Conservation (phyloP, 2,329 filamentous ascomycete species). For the Trichoderma sp. region DNA sequence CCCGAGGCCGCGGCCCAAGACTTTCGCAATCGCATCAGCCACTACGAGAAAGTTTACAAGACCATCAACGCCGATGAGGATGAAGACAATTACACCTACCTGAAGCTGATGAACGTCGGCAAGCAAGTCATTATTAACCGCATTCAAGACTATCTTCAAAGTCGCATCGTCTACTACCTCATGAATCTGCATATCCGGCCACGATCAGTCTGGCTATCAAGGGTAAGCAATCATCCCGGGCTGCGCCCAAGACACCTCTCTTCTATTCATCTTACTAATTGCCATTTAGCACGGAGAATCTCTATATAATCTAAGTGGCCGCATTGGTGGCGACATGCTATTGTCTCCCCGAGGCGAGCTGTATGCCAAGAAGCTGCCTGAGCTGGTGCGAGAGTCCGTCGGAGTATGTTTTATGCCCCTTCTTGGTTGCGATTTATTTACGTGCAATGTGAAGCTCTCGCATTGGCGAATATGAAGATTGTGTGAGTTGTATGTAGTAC, state of each 20-base stretch:
- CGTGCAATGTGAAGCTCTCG: background rate
- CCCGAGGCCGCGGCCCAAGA: constrained; percentile 87
- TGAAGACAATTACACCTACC: constrained; percentile 84
- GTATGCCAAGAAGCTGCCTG: constrained; percentile 82
- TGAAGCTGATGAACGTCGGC: constrained; percentile 96
- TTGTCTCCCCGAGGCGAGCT: constrained; percentile 82
- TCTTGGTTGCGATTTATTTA: background rate
- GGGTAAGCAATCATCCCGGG: constrained; percentile 54
- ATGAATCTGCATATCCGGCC: constrained; percentile 99
- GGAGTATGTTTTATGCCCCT: constrained; percentile 57
- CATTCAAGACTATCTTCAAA: constrained; percentile 95
- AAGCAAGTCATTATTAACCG: constrained; percentile 97
- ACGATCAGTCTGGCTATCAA: constrained; percentile 91
- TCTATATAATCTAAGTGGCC: constrained; percentile 82
- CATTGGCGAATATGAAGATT: background rate
- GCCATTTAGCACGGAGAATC: constrained; percentile 80
- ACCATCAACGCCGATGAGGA: constrained; percentile 79
- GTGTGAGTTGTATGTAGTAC: background rate
- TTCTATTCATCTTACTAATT: background rate
- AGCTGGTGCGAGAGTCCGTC: constrained; percentile 80
- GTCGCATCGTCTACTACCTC: constrained; percentile 93
- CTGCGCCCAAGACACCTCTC: background rate
- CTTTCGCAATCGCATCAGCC: constrained; percentile 90
- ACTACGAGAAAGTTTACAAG: constrained; percentile 97
- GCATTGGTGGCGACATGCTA: constrained; percentile 89